Evolutionary conservation across 2,329 filamentous ascomycete species (phyloP), one percentile per base, ranked within the genome.

Genomic region (Diaporthe longicolla): DNA sequence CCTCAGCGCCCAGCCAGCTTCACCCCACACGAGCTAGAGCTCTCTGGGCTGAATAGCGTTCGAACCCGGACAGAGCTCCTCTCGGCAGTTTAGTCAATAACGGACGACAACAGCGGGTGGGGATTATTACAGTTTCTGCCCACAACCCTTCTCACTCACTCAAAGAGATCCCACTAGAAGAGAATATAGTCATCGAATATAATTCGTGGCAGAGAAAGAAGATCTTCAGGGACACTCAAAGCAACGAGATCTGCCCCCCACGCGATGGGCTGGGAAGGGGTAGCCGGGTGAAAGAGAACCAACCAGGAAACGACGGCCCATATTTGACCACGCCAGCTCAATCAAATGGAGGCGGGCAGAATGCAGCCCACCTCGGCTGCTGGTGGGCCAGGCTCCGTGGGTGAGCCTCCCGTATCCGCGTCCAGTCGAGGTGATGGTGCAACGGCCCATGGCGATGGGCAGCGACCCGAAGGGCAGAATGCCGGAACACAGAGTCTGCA

Each of bases 341-440:
- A 55, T 45, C n/a, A 48, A 21, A 71, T 71, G 70, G 70, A 63
- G 35, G 57, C 57, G 48, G 45, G 57, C 35, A 71, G 59, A 24
- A 26, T 63, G 57, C 70, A 71, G 70, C 70, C 48, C 32, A 59
- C 45, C 17, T 61, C 57, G 45, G 70, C 72, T 58, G 73, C 37
- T 35, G 57, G 70, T 71, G 70, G 70, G 40, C 57, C 57, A 50
- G 6, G 69, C 29, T 40, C 45, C 69, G 43, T 61, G 17, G 55
- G 19, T 32, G 45, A 59, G 43, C 43, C 55, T 61, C 29, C n/a
- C 45, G 4, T 48, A n/a, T 48, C 45, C 10, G 69, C 55, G 21
- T 26, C 45, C 45, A 43, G 8, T 55, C 70, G 32, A 54, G 43
- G 10, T 24, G 32, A 13, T 24, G 24, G 63, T 24, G 54, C 37